Evolutionary conservation across 192 early-diverging fungal genomes (phyloP).

Genomic region (Pilaira anomala): DNA sequence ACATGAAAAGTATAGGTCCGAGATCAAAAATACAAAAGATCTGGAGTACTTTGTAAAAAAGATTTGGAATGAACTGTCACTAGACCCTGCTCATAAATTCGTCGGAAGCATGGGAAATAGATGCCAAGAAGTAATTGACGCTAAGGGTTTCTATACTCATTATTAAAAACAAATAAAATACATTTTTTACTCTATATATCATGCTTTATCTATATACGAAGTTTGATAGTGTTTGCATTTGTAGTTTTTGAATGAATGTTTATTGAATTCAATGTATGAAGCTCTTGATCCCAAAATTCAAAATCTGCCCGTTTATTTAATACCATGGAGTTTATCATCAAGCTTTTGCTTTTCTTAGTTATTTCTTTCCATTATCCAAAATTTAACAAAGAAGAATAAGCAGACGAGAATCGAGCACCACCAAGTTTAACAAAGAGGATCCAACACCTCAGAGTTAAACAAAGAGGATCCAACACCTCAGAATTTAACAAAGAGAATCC

Average conservation of each 20-base stretch:
- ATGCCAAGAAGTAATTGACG: constrained; percentile 13
- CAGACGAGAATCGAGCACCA: constrained; percentile 17
- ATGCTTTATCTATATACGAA: constrained; percentile 11
- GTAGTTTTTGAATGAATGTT: constrained; percentile 15
- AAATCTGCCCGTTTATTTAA: constrained; percentile 15
- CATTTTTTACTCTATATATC: constrained; percentile 14
- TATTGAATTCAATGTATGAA: constrained; percentile 18
- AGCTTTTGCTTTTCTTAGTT: constrained; percentile 18
- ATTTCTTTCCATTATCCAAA: constrained; percentile 19
- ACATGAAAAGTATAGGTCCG: constrained; percentile 17
- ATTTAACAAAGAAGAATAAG: constrained; percentile 9
- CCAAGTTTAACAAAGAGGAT: constrained; percentile 11
- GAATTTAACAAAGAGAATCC: not conserved
- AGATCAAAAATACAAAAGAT: constrained; percentile 16
- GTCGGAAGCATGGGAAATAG: constrained; percentile 13
- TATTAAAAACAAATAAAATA: constrained; percentile 16
- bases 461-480: not conserved
- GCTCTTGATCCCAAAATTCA: constrained; percentile 14
- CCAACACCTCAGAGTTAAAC: constrained; percentile 10
- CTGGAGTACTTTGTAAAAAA: constrained; percentile 11
- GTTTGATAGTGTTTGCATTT: constrained; percentile 16
- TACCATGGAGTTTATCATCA: constrained; percentile 14
- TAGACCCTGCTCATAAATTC: constrained; percentile 17
- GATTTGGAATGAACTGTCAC: constrained; percentile 14
- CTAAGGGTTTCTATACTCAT: constrained; percentile 16